Conservation (phyloP, 2,329 filamentous ascomycete genomes). For the Colletotrichum phormii region DNA sequence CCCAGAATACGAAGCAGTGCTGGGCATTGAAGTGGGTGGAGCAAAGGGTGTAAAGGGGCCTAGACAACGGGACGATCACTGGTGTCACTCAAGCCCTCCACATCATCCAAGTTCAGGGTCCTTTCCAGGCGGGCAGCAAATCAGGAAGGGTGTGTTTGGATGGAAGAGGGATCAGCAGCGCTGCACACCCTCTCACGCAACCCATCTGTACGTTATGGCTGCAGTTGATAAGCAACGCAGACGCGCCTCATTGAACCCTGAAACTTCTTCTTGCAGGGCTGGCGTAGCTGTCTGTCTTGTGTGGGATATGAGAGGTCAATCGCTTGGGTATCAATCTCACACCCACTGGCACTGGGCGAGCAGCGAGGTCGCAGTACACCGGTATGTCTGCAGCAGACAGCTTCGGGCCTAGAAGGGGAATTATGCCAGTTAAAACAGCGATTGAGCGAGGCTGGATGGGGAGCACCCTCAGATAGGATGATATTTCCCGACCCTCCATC, state of each 20-base stretch:
- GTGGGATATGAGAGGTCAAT: not conserved
- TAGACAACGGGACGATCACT: constrained; percentile 29
- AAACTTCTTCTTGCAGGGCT: constrained; percentile 15
- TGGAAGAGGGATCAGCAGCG: not conserved
- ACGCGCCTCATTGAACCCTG: constrained; percentile 20
- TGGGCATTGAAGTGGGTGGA: not conserved
- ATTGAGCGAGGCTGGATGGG: not conserved
- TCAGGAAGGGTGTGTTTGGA: not conserved
- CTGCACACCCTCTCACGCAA: constrained; percentile 16
- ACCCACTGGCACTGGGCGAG: constrained; percentile 7
- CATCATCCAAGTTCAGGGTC: constrained; percentile 23
- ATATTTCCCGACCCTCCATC: constrained; percentile 33
- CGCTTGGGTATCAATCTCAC: constrained; percentile 26
- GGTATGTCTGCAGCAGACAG: constrained; percentile 11
- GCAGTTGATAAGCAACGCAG: constrained; percentile 4
- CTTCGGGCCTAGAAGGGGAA: not conserved
- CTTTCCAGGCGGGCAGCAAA: not conserved
- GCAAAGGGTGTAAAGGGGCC: not conserved
- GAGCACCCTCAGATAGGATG: not conserved
- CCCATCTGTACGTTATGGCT: not conserved
- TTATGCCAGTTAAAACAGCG: not conserved
- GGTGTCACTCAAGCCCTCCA: constrained; percentile 19
- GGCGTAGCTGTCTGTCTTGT: not conserved
- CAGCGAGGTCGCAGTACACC: not conserved
- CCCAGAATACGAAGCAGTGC: not conserved